A percentile compares a stretch with the other conserved stretches of the same genome.
Conservation (phyloP, 208 protist species). For the Wallacemonas sp. region DNA sequence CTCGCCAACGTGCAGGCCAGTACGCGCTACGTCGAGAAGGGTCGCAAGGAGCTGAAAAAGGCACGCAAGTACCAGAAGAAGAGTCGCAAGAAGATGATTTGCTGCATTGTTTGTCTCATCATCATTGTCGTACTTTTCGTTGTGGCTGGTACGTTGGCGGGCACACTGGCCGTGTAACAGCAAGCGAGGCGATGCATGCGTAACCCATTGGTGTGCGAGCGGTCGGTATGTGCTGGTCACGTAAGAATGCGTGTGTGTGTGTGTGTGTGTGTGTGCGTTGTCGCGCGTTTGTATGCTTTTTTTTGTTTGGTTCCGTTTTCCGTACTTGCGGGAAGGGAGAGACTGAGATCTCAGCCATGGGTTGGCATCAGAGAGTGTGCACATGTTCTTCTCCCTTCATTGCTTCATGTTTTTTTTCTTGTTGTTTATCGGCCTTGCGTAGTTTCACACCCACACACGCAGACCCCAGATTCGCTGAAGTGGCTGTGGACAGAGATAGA, state of each 20-base stretch:
- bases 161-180: no score
- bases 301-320: slow-evolving; percentile 2
- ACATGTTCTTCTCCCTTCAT: not conserved
- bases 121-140: slow-evolving; percentile 55
- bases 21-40: slow-evolving; percentile 58
- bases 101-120: slow-evolving; percentile 38
- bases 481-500: no score
- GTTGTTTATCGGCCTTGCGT: no score
- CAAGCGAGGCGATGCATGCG: no score
- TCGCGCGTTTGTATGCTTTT: not conserved
- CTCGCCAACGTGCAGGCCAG: slow-evolving; percentile 66
- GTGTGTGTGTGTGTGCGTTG: no score
- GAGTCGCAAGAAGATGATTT: slow-evolving; percentile 74
- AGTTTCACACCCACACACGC: no score
- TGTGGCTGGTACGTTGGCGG: slow-evolving; percentile 36
- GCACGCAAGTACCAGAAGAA: slow-evolving; percentile 79
- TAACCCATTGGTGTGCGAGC: no score
- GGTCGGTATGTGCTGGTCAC: no score
- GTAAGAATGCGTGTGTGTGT: no score
- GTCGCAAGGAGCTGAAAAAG: slow-evolving; percentile 66
- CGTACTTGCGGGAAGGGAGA: not conserved
- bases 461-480: no score
- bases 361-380: no score
- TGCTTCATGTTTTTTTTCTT: not conserved
- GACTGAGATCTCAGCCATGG: no score